Evolutionary conservation across 257 asterid genomes (phyloP).

Genomic region (Fraxinus quadrangulata): DNA sequence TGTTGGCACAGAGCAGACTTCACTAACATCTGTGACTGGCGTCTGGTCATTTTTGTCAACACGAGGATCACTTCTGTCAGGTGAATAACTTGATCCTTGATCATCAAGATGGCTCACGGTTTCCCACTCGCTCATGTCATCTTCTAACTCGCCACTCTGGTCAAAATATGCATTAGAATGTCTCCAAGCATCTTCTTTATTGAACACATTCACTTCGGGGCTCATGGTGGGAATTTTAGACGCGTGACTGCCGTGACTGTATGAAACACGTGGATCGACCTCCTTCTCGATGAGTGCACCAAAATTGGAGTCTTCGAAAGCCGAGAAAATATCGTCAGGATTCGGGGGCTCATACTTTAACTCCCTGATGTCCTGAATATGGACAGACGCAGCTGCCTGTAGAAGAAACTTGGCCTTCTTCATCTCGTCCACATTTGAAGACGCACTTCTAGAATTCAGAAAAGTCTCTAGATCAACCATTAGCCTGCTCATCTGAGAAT

Average conservation of each 20-base stretch:
- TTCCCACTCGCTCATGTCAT: constrained; percentile 65
- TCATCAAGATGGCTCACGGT: constrained; percentile 63
- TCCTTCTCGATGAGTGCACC: constrained; percentile 47
- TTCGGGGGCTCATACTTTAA: constrained; percentile 55
- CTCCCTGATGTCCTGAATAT: constrained; percentile 52
- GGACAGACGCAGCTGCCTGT: constrained; percentile 46
- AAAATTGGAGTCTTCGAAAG: constrained; percentile 49
- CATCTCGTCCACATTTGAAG: constrained; percentile 37
- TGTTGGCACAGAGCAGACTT: constrained; percentile 30
- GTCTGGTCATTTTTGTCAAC: constrained; percentile 29
- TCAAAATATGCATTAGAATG: constrained; percentile 39
- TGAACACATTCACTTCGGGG: constrained; percentile 35
- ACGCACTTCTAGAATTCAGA: constrained; percentile 30
- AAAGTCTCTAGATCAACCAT: constrained; percentile 36
- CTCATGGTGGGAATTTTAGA: constrained; percentile 43
- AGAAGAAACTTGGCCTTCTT: constrained; percentile 45
- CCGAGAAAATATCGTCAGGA: constrained; percentile 49
- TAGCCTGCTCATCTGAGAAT: constrained; percentile 49
- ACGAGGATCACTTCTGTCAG: constrained; percentile 48
- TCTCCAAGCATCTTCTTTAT: constrained; percentile 25
- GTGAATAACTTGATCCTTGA: constrained; percentile 55
- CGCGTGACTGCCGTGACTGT: constrained; percentile 46
- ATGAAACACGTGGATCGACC: constrained; percentile 34
- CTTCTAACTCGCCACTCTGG: constrained; percentile 49
- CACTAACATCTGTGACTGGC: constrained; percentile 35